phyloP scores from a whole-genome alignment of 2,329 filamentous ascomycete species.

The Aspergillus sp. region DNA sequence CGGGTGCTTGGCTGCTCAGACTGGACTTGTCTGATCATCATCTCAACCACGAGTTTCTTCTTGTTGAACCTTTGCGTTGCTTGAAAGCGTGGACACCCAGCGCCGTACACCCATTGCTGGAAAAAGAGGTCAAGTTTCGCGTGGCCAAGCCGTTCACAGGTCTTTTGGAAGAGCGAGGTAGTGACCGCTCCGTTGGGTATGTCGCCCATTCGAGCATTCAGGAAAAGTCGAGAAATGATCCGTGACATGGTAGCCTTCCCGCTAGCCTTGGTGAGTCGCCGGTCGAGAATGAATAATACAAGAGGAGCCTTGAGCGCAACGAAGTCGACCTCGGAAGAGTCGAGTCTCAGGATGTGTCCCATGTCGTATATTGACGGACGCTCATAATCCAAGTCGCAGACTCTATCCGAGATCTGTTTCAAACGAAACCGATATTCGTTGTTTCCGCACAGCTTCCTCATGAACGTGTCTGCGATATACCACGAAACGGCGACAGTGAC shows the following conservation, averaged over 20 bases:
- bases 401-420: conserved; percentile 70
- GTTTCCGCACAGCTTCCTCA: conserved; percentile 82
- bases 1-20: conserved; percentile 46
- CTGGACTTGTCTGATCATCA: conserved; percentile 74
- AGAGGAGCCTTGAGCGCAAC: conserved; percentile 83
- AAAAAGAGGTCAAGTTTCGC: conserved; percentile 85
- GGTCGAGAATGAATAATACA: conserved; percentile 88
- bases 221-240: conserved; percentile 75
- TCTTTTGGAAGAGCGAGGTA: conserved; percentile 66
- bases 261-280: conserved; percentile 77
- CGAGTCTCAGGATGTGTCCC: conserved; percentile 66
- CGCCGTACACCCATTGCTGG: conserved; percentile 81
- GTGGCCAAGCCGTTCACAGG: conserved; percentile 81
- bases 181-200: conserved; percentile 62
- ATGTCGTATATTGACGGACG: conserved; percentile 75
- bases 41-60: conserved; percentile 89
- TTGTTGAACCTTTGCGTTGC: conserved; percentile 92
- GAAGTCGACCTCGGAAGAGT: conserved; percentile 80
- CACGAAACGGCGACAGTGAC: conserved; percentile 80
- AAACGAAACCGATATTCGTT: conserved; percentile 90
- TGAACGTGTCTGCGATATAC: conserved; percentile 90
- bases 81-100: conserved; percentile 79
- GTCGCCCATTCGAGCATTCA: conserved; percentile 75
- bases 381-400: conserved; percentile 71
- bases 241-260: conserved; percentile 74